These are phyloP conservation scores for Fusarium sp. DNA, from an alignment of 2,329 filamentous ascomycete genomes.

Conservation along the genomic window DNA sequence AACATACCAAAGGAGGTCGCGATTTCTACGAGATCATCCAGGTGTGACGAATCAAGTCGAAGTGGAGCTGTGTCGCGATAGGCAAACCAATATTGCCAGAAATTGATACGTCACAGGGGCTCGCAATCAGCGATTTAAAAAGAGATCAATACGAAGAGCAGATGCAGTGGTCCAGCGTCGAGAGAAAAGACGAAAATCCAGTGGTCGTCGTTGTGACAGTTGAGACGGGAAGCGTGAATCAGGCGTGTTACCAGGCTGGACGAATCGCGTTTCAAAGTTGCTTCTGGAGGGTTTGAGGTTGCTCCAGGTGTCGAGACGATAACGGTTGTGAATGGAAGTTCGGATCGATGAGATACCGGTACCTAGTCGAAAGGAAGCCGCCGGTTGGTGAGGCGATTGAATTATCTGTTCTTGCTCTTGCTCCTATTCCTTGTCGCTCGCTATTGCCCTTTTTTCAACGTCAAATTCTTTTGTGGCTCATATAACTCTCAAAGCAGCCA, in stretches of 20 bases:
- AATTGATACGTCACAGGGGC: constrained; percentile 22
- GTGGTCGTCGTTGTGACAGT: constrained; percentile 20
- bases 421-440: constrained; percentile 12
- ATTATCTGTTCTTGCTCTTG: constrained; percentile 36
- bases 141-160: constrained; percentile 23
- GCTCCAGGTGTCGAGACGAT: constrained; percentile 24
- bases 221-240: constrained; percentile 6
- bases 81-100: constrained; percentile 2
- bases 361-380: constrained; percentile 17
- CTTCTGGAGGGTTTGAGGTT: constrained; percentile 40
- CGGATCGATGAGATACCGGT: constrained; percentile 28
- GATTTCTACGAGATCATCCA: constrained; percentile 22
- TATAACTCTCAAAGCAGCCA: constrained; percentile 29
- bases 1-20: constrained; percentile 27
- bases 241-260: constrained; percentile 36
- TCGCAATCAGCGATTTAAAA: constrained; percentile 42
- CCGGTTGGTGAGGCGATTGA: constrained; percentile 13
- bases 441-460: constrained; percentile 15
- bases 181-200: constrained; percentile 29
- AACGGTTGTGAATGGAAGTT: constrained; percentile 30
- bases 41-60: constrained; percentile 1
- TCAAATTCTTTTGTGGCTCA: constrained; percentile 16
- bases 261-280: constrained; percentile 46
- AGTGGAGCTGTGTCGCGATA: neutral
- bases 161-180: constrained; percentile 21